Evolutionary conservation across 805 yeast species (phyloP), one percentile per base, ranked within the genome.

Genomic region (Myxozyma monticola): DNA sequence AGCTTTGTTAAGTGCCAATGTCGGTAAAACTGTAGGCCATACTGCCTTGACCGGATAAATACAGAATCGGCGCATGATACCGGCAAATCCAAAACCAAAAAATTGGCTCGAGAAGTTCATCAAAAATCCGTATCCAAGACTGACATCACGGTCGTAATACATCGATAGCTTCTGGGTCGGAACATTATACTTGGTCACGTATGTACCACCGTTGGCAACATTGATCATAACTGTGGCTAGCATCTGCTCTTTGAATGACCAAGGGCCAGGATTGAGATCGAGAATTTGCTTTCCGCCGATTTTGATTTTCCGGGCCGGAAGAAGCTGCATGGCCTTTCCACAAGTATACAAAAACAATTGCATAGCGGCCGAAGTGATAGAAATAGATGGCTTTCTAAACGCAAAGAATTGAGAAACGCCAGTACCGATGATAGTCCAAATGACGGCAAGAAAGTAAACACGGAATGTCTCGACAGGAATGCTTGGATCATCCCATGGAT

Each of bases 21-120:
- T 67, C 17, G 83, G 81, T 54, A 79, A 60, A 2, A 70, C 49
- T 1, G 75, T 68, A 31, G 81, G 83, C 85, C 85, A 81, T 28
- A 81, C 62, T 57, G 80, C 78, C 33, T 77, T 70, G 12, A 83
- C 75, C 10, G 86, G 82, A 56, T 78, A 76, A 9, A 81, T 74
- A 2, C 73, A 73, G 33, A 83, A 76, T 49, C 78, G 76, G 60
- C 84, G 74, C 72, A 82, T 73, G 20, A 82, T 62, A 44, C 84
- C 83, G 4, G 88, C 86, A 63, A 83, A 75, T 1, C 85, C 83
- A 61, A 81, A 77, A 20, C 88, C 88, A 56, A 83, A 66, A 55
- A 77, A 78, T 60, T 81, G 83, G 2, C 85, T 74, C 2, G 83
- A 73, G 4, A 81, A 53, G 1, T 77, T 68, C 35, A 83, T 68